These are phyloP conservation scores for Murraya paniculata DNA, from an alignment of 345 rosid genomes.

Conservation along the genomic window DNA sequence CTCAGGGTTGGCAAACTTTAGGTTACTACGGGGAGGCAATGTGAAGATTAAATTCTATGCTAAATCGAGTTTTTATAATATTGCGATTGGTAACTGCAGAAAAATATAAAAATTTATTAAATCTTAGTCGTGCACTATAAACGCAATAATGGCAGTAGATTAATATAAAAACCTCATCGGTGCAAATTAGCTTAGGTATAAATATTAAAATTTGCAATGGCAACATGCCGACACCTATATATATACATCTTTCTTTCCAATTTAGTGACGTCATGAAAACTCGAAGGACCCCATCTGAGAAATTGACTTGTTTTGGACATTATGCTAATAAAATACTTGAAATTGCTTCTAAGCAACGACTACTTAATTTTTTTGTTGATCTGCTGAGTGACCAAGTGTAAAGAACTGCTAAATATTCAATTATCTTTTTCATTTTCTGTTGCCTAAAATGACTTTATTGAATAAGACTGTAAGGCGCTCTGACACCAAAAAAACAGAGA, in stretches of 20 bases:
- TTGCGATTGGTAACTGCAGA: too few species aligned
- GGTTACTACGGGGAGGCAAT: constrained; percentile 8
- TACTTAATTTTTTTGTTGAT: not conserved
- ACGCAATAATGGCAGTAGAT: too few species aligned
- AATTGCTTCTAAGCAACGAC: not conserved
- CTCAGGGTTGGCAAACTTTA: not conserved
- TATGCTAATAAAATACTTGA: constrained; percentile 1
- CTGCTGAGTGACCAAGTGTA: too few species aligned
- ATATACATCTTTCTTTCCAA: not conserved
- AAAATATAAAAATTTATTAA: too few species aligned
- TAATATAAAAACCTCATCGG: too few species aligned
- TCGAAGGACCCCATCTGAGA: constrained; percentile 24
- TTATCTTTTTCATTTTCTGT: not conserved
- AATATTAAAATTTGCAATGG: too few species aligned
- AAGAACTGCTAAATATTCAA: too few species aligned
- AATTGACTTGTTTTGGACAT: constrained; percentile 12
- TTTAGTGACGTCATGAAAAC: not conserved
- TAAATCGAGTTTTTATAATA: too few species aligned
- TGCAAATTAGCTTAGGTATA: too few species aligned
- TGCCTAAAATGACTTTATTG: constrained; percentile 4
- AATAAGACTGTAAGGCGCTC: not conserved
- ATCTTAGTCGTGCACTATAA: too few species aligned
- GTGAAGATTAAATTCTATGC: too few species aligned
- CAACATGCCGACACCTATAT: constrained; percentile 10
- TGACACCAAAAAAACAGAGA: constrained; percentile 17